Base-by-base conservation (phyloP, 352 stramenopile genomes). In the Globisporangium irregulare region DNA sequence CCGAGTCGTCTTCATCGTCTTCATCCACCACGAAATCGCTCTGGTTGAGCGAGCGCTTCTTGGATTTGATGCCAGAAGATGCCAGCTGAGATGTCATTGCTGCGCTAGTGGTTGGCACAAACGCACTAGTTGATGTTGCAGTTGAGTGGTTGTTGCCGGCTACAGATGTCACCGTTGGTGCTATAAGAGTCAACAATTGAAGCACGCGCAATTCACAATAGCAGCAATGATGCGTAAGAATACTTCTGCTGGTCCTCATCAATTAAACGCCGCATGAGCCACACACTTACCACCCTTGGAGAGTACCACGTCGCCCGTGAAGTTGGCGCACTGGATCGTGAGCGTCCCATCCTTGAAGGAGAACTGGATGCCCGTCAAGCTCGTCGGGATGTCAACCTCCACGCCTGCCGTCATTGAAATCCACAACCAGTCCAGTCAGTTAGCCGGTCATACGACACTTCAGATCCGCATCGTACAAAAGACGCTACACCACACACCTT, bases 241-340 rank as follows among this genome's bases (percentile, higher is more conserved):
- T 24, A 12, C 20, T 25, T 5, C 14, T 55, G 12, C 12, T 46
- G n/a, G 22, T 5, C 36, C 4, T 8, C n/a, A 55, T 27, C 48
- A 55, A 55, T n/a, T 7, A 3, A 41, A 29, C 22, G 15, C 24
- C 12, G 2, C 50, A 59, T 10, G 8, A 15, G 4, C 55, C 10
- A 14, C 24, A 38, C 14, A 77, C 69, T 53, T 36, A 67, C 57
- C 78, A 84, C 73, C 72, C 66, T 84, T 92, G 51, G 75, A 76
- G 51, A 95, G 74, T 55, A 89, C 78, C 32, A 95, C 77, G 51
- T 81, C 67, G 59, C 87, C 87, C 10, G 84, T 89, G 71, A 95
- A 95, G 78, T 81, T 78, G 64, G 64, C 66, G 73, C 87, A 95
- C 57, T 82, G 80, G 70, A 95, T 92, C 54, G 78, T 78, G 34